A percentile compares a stretch with the other conserved stretches of the same genome.
These are phyloP conservation scores for Brettanomyces anomalus DNA, from an alignment of 805 yeast genomes.

Conservation along the genomic window DNA sequence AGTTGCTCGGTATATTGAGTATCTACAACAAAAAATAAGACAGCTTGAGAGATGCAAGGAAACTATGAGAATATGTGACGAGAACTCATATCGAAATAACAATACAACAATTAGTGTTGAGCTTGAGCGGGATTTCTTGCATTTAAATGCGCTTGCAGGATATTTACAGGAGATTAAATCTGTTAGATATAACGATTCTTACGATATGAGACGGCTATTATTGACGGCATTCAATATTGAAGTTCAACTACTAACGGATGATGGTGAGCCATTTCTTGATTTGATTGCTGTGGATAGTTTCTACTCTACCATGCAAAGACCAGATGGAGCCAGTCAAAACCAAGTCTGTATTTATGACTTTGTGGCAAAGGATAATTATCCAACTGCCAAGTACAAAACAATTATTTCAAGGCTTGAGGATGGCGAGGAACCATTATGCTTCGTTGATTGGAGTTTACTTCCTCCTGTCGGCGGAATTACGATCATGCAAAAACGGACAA, in stretches of 20 bases:
- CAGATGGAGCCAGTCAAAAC: constrained; percentile 64
- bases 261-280: constrained; percentile 61
- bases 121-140: constrained; percentile 18
- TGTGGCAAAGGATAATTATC: constrained; percentile 62
- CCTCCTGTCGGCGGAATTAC: constrained; percentile 60
- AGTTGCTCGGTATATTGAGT: constrained; percentile 11
- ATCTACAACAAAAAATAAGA: constrained; percentile 17
- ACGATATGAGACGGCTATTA: constrained; percentile 43
- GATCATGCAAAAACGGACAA: constrained; percentile 40
- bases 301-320: constrained; percentile 51
- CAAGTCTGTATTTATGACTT: constrained; percentile 53
- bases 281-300: constrained; percentile 55
- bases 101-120: constrained; percentile 17
- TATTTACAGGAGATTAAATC: constrained; percentile 22
- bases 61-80: constrained; percentile 8
- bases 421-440: constrained; percentile 25
- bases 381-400: constrained; percentile 56
- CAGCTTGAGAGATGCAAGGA: constrained; percentile 15
- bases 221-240: constrained; percentile 61
- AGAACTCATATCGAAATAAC: constrained; percentile 3
- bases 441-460: constrained; percentile 44
- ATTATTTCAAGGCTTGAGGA: constrained; percentile 37
- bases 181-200: constrained; percentile 22
- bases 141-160: constrained; percentile 19
- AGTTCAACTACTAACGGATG: constrained; percentile 57